Percentiles rank a stretch among this genome's conserved stretches.
Conservation (phyloP, 2,329 filamentous ascomycete species). For the Ophiocordyceps robertsii region DNA sequence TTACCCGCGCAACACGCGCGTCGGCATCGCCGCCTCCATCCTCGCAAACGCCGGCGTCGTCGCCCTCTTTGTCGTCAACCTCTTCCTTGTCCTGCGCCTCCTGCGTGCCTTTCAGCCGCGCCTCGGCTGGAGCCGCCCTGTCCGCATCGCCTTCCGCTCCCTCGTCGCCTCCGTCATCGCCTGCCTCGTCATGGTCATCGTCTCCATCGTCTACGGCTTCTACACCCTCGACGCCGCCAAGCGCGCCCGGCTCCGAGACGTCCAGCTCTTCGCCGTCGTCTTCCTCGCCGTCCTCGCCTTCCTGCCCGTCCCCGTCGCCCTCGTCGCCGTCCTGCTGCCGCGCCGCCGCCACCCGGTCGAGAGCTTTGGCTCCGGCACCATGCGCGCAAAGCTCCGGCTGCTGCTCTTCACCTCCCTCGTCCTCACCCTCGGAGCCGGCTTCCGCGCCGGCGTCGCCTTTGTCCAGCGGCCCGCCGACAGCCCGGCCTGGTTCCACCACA, state of each 20-base stretch:
- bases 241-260: constrained; percentile 38
- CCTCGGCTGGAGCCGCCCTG: constrained; percentile 51
- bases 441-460: constrained; percentile 49
- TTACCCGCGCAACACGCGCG: constrained; percentile 20
- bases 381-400: constrained; percentile 52
- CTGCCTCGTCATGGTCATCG: constrained; percentile 53
- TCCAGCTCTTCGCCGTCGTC: constrained; percentile 54
- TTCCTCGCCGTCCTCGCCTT: constrained; percentile 45
- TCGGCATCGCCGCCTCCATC: constrained; percentile 49
- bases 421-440: constrained; percentile 55
- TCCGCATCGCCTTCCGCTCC: constrained; percentile 38
- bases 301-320: constrained; percentile 44
- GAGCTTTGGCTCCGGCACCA: constrained; percentile 46
- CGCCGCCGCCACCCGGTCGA: constrained; percentile 29
- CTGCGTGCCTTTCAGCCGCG: constrained; percentile 58
- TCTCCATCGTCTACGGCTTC: constrained; percentile 47
- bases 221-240: constrained; percentile 46
- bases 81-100: constrained; percentile 64
- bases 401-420: constrained; percentile 44
- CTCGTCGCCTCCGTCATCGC: constrained; percentile 44
- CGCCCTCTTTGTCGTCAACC: constrained; percentile 63
- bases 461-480: constrained; percentile 31
- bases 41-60: constrained; percentile 64
- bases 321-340: constrained; percentile 35
- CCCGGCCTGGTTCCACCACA: constrained; percentile 58